A percentile compares a stretch with the other conserved stretches of the same genome.
Evolutionary conservation across 164 flowering plant species (phyloP).

Genomic region (Magnolia kwangsiensis): DNA sequence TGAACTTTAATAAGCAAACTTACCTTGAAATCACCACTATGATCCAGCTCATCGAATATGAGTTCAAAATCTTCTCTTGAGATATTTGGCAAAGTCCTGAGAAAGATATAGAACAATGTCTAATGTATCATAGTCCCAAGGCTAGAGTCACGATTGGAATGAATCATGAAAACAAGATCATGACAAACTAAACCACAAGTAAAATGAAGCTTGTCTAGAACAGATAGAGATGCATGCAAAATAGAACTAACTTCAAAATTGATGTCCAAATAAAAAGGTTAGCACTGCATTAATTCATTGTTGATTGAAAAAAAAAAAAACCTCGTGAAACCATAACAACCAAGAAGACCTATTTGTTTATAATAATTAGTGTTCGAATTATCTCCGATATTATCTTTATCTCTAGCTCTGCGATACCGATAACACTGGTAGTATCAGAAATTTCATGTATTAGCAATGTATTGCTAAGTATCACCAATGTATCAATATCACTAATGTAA

Average conservation of each 20-base stretch:
- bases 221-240: not conserved
- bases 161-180: not conserved
- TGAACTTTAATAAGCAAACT: not conserved
- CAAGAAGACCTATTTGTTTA: too few species aligned
- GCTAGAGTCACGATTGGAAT: not conserved
- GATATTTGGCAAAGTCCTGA: slow-evolving; percentile 82
- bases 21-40: slow-evolving; percentile 84
- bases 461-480: too few species aligned
- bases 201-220: not conserved
- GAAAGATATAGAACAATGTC: not conserved
- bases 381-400: too few species aligned
- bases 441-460: too few species aligned
- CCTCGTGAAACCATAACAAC: too few species aligned
- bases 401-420: too few species aligned
- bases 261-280: not conserved
- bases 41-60: slow-evolving; percentile 85
- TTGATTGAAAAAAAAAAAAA: too few species aligned
- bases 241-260: too few species aligned
- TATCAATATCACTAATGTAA: too few species aligned
- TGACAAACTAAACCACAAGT: not conserved
- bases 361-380: too few species aligned
- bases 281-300: not conserved
- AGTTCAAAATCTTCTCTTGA: slow-evolving; percentile 81
- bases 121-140: not conserved
- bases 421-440: too few species aligned